Evolutionary conservation across 495 filamentous ascomycete genomes (phyloP).

Genomic region (Aspergillus avenaceus): DNA sequence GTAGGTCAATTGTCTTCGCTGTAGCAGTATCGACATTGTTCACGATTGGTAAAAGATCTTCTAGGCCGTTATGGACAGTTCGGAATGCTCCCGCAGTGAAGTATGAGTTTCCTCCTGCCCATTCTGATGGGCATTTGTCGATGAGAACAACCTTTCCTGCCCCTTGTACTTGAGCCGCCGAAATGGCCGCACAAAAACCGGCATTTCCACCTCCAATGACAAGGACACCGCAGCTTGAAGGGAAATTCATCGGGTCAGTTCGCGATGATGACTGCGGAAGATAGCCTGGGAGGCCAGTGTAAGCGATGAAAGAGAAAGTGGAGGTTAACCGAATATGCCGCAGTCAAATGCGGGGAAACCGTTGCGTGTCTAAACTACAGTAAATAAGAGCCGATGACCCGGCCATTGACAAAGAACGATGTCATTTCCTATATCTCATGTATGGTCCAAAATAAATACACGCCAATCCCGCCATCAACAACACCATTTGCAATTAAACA

Average conservation of each 20-base stretch:
- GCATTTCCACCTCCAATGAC: slow-evolving; percentile 57
- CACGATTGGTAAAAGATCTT: slow-evolving; percentile 44
- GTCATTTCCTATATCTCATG: slow-evolving; percentile 7
- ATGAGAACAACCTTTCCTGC: slow-evolving; percentile 37
- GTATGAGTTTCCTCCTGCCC: slow-evolving; percentile 55
- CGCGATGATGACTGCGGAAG: too few relatives aligned
- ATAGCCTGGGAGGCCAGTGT: too few relatives aligned
- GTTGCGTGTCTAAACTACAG: neutral
- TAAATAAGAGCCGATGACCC: neutral
- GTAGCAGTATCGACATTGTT: slow-evolving; percentile 38
- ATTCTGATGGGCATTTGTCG: slow-evolving; percentile 48
- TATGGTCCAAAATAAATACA: slow-evolving; percentile 6
- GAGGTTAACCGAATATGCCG: neutral
- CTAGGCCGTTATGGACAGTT: slow-evolving; percentile 40
- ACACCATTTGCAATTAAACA: slow-evolving; percentile 15
- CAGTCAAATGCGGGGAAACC: neutral
- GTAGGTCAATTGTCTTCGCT: slow-evolving; percentile 39
- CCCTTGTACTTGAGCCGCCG: slow-evolving; percentile 41
- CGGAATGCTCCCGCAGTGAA: slow-evolving; percentile 58
- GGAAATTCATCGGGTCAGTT: neutral
- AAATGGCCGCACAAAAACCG: slow-evolving; percentile 51
- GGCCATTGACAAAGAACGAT: neutral
- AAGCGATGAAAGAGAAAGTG: too few relatives aligned
- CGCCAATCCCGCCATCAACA: slow-evolving; percentile 14
- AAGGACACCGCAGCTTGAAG: slow-evolving; percentile 40